A percentile compares a stretch with the other conserved stretches of the same genome.
These are phyloP conservation scores for Candida dubliniensis DNA, from an alignment of 1,139 yeast species.

Conservation along the genomic window DNA sequence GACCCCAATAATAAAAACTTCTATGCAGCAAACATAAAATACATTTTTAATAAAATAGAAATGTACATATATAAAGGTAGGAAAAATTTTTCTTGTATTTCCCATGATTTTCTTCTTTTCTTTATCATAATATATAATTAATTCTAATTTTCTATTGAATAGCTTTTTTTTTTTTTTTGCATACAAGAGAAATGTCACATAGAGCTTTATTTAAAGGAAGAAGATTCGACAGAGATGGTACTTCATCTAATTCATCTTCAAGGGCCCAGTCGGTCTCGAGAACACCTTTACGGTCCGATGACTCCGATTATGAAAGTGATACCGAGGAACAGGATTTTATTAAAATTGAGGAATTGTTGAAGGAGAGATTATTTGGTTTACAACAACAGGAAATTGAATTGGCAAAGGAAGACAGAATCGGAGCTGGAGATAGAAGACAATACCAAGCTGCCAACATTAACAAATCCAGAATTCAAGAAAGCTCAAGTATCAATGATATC, in stretches of 20 bases:
- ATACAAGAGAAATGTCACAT: conserved; percentile 10
- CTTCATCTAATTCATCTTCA: conserved; percentile 29
- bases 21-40: no score
- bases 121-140: no score
- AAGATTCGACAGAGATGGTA: conserved; percentile 19
- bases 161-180: not conserved
- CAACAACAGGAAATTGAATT: conserved; percentile 22
- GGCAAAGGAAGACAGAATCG: conserved; percentile 16
- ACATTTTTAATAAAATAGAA: no score
- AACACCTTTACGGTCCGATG: conserved; percentile 33
- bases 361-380: conserved; percentile 35
- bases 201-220: conserved; percentile 13
- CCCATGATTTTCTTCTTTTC: no score
- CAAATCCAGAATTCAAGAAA: conserved; percentile 35
- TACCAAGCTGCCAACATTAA: conserved; percentile 33
- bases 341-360: conserved; percentile 42
- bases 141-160: no score
- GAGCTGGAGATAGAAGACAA: conserved; percentile 30
- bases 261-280: conserved; percentile 41
- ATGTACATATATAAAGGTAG: not conserved
- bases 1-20: no score
- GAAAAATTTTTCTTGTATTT: conserved; percentile 1
- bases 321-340: conserved; percentile 41
- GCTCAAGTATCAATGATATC: conserved; percentile 43
- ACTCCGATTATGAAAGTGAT: conserved; percentile 46